A percentile compares a stretch with the other conserved stretches of the same genome.
These are phyloP conservation scores for Solanum gandarillasii DNA, from an alignment of 257 asterid genomes.

Conservation along the genomic window DNA sequence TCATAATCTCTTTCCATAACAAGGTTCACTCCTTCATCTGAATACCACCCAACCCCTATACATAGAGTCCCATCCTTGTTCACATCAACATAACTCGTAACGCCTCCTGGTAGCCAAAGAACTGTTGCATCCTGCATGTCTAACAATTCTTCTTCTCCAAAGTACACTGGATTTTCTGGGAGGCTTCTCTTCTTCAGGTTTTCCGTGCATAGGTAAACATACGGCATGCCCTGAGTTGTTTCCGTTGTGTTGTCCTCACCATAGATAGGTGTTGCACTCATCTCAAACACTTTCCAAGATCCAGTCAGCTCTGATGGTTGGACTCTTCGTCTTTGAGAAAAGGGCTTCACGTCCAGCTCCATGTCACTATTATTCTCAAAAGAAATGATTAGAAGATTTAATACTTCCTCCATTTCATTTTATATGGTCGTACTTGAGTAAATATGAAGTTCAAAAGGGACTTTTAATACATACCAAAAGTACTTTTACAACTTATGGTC, in stretches of 20 bases:
- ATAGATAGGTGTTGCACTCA: constrained; percentile 81
- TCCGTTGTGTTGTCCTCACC: constrained; percentile 34
- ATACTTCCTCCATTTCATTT: neutral
- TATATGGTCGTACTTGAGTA: neutral
- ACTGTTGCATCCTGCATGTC: constrained; percentile 83
- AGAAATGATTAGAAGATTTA: neutral
- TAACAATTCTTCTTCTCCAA: constrained; percentile 81
- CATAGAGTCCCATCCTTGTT: constrained; percentile 79
- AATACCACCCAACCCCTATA: constrained; percentile 97
- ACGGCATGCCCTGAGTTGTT: constrained; percentile 30
- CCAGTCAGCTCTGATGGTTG: constrained; percentile 85
- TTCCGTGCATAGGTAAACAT: constrained; percentile 80
- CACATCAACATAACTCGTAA: constrained; percentile 86
- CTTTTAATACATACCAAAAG: neutral
- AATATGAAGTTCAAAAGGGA: neutral
- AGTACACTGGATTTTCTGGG: constrained; percentile 56
- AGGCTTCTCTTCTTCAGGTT: constrained; percentile 71
- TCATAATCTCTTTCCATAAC: constrained; percentile 98
- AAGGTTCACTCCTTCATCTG: constrained; percentile 81
- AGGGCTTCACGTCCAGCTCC: constrained; percentile 67
- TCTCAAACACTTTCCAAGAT: constrained; percentile 94
- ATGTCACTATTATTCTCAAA: constrained; percentile 30
- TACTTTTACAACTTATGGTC: neutral
- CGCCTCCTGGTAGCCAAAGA: constrained; percentile 95
- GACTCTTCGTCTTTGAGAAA: constrained; percentile 83